These are phyloP conservation scores for Fomitopsis serialis DNA, from an alignment of 768 basidiomycete species.

Conservation along the genomic window DNA sequence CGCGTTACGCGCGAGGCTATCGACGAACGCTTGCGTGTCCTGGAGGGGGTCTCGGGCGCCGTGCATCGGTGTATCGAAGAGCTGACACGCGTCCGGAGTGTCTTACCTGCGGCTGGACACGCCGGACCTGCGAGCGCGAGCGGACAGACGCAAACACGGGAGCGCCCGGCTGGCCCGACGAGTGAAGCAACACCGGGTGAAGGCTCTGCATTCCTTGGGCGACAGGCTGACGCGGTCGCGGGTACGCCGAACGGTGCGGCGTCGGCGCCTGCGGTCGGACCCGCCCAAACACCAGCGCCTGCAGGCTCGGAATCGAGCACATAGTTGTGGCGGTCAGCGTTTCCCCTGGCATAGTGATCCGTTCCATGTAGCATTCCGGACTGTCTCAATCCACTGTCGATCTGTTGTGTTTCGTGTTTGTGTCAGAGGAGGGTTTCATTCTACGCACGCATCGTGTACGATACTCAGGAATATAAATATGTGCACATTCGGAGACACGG, in stretches of 20 bases:
- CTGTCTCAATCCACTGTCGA: neutral
- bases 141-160: neutral
- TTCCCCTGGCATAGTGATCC: too few relatives aligned
- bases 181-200: neutral
- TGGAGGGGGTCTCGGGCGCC: slow-evolving; percentile 72
- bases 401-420: neutral
- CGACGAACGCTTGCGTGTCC: slow-evolving; percentile 73
- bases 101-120: slow-evolving; percentile 39
- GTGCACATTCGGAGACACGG: too few relatives aligned
- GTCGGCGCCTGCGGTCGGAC: neutral
- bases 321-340: neutral
- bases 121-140: neutral
- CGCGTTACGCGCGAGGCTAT: slow-evolving; percentile 71
- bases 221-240: neutral
- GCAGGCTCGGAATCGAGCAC: neutral
- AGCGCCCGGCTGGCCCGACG: neutral
- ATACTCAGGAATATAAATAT: neutral
- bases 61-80: slow-evolving; percentile 78
- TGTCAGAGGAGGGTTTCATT: neutral
- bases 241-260: neutral
- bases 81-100: slow-evolving; percentile 67
- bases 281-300: neutral
- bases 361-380: too few relatives aligned
- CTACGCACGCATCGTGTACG: neutral
- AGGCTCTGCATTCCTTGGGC: neutral